phyloP scores from a whole-genome alignment of 2,329 filamentous ascomycete genomes.

The Colletotrichum echinochloae region DNA sequence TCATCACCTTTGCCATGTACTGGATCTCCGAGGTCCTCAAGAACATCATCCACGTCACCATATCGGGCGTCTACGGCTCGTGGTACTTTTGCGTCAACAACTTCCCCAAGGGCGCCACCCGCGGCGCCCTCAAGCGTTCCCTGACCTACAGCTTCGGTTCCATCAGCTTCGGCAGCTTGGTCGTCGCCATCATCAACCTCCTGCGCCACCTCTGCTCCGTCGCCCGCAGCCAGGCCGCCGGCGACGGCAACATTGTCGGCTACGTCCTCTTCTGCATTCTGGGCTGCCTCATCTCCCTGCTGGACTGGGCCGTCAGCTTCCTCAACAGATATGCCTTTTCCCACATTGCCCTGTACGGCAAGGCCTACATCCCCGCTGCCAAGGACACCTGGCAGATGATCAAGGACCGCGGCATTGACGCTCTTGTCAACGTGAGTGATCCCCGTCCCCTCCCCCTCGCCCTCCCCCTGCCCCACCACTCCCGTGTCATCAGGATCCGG shows the following conservation, averaged over 20 bases:
- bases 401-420: constrained; percentile 90
- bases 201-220: constrained; percentile 84
- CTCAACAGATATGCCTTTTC: constrained; percentile 94
- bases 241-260: constrained; percentile 75
- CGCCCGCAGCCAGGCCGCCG: constrained; percentile 72
- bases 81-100: constrained; percentile 87
- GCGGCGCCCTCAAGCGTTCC: constrained; percentile 83
- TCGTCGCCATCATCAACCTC: constrained; percentile 89
- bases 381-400: constrained; percentile 95
- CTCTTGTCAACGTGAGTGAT: constrained; percentile 75
- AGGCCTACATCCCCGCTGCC: constrained; percentile 85
- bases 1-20: constrained; percentile 91
- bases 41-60: constrained; percentile 89
- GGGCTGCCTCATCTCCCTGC: constrained; percentile 78
- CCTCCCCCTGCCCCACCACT: no score
- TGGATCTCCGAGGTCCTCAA: constrained; percentile 96
- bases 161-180: constrained; percentile 85
- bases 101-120: constrained; percentile 82
- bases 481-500: rapidly evolving
- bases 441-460: rapidly evolving
- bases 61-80: constrained; percentile 88
- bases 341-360: constrained; percentile 93
- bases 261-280: constrained; percentile 78
- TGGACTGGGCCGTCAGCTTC: constrained; percentile 90
- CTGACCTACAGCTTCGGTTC: constrained; percentile 94